Evolutionary conservation across 768 basidiomycete genomes (phyloP).

Genomic region (Pisolithus marmoratus): DNA sequence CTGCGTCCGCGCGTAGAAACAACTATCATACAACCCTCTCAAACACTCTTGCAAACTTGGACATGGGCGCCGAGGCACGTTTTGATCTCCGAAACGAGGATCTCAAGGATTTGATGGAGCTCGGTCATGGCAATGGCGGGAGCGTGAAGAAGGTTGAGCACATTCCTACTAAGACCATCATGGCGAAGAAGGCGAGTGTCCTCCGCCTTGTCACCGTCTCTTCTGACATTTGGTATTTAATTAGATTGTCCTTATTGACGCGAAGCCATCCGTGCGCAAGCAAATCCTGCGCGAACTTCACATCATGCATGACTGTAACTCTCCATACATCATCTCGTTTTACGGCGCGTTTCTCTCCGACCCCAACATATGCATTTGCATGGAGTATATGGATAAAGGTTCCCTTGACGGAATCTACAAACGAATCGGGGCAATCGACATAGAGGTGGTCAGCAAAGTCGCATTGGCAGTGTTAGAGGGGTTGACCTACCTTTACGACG

Average conservation of each 20-base stretch:
- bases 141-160: conserved; percentile 97
- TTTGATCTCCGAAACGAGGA: conserved; percentile 85
- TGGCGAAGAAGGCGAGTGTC: conserved; percentile 91
- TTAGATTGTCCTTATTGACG: conserved; percentile 93
- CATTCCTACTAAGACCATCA: conserved; percentile 80
- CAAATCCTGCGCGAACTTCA: conserved; percentile 97
- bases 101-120: conserved; percentile 81
- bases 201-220: not conserved
- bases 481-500: conserved; percentile 95
- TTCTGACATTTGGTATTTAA: not conserved
- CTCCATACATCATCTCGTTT: conserved; percentile 92
- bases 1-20: conserved; percentile 52
- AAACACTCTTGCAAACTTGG: conserved; percentile 79
- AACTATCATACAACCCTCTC: conserved; percentile 78
- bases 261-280: conserved; percentile 92
- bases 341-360: conserved; percentile 95
- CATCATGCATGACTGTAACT: conserved; percentile 98
- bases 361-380: conserved; percentile 98
- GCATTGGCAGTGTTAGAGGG: conserved; percentile 95
- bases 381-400: conserved; percentile 95
- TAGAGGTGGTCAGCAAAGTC: conserved; percentile 88
- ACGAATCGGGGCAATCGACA: conserved; percentile 88
- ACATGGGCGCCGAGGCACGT: conserved; percentile 81
- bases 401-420: conserved; percentile 95
- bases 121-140: conserved; percentile 95